A percentile compares a stretch with the other conserved stretches of the same genome.
Evolutionary conservation across 306 rosid genomes (phyloP).

Genomic region (Castanea sativa): DNA sequence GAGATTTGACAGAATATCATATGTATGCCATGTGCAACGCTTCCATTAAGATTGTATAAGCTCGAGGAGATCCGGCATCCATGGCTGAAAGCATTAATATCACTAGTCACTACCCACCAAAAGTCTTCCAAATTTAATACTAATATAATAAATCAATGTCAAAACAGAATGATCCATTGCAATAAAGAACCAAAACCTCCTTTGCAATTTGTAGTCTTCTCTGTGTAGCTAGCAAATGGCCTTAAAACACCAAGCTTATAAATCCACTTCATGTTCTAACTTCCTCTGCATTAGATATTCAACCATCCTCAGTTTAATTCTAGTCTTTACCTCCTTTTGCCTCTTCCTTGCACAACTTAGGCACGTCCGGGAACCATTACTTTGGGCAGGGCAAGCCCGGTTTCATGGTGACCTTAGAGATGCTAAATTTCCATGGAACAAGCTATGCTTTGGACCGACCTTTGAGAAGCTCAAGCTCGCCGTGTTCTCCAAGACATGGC

Average conservation of each 20-base stretch:
- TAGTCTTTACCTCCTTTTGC: constrained; percentile 2
- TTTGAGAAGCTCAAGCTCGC: constrained; percentile 31
- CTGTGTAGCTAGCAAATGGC: background rate
- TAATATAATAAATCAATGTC: too few species aligned
- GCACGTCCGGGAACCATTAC: background rate
- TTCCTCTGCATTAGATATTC: constrained; percentile 10
- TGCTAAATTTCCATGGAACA: constrained; percentile 32
- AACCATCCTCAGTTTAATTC: constrained; percentile 1
- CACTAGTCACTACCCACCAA: background rate
- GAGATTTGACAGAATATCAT: background rate
- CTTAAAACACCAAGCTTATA: constrained; percentile 13
- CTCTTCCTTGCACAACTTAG: constrained; percentile 19
- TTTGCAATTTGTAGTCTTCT: too few species aligned
- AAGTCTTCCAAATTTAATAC: background rate
- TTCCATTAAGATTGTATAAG: background rate
- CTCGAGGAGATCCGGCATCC: constrained; percentile 2
- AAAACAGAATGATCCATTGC: too few species aligned
- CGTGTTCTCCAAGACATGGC: constrained; percentile 35
- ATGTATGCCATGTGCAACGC: background rate
- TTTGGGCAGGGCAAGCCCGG: background rate
- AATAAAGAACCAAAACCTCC: too few species aligned
- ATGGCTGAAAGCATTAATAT: background rate
- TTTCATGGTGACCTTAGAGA: constrained; percentile 29
- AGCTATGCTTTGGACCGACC: constrained; percentile 27
- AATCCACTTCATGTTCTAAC: background rate